Evolutionary conservation across 2,329 filamentous ascomycete genomes (phyloP).

Genomic region (Xenosphaeropsis pyriputrescens): DNA sequence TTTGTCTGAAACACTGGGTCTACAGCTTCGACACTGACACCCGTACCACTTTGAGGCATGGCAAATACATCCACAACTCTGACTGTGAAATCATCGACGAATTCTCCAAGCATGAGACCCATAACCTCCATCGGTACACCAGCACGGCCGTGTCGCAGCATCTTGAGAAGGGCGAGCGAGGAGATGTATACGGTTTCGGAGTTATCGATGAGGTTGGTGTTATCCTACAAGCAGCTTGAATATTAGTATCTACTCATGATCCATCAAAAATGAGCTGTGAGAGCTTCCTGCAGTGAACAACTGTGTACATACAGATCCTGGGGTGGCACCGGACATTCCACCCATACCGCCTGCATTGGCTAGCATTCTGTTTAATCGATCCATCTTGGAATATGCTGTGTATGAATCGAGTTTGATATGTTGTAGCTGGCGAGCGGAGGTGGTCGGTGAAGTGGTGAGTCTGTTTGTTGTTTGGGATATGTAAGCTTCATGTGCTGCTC

Average conservation of each 20-base stretch:
- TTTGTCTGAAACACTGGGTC: constrained; percentile 98
- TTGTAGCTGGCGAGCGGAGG: too few relatives aligned
- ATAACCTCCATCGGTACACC: constrained; percentile 99
- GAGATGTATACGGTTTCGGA: constrained; percentile 99
- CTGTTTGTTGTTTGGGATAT: too few relatives aligned
- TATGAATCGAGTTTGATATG: not conserved
- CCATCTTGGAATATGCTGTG: constrained; percentile 40
- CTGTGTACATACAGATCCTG: constrained; percentile 39
- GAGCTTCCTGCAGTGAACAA: too few relatives aligned
- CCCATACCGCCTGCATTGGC: constrained; percentile 59
- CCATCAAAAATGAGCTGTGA: too few relatives aligned
- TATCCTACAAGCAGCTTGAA: constrained; percentile 46
- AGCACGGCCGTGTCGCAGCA: constrained; percentile 92
- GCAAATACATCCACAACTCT: constrained; percentile 97
- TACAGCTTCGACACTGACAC: constrained; percentile 95
- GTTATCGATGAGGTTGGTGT: constrained; percentile 87
- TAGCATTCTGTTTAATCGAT: constrained; percentile 82
- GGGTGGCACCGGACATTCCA: constrained; percentile 35
- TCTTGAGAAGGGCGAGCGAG: constrained; percentile 91
- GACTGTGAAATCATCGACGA: constrained; percentile 97
- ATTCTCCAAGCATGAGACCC: constrained; percentile 97
- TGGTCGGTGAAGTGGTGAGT: too few relatives aligned
- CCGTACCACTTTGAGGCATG: constrained; percentile 97
- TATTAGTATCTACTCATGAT: not conserved
- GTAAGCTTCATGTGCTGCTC: too few relatives aligned